phyloP scores from a whole-genome alignment of 2,329 filamentous ascomycete genomes.

The Piedraia hortae region DNA sequence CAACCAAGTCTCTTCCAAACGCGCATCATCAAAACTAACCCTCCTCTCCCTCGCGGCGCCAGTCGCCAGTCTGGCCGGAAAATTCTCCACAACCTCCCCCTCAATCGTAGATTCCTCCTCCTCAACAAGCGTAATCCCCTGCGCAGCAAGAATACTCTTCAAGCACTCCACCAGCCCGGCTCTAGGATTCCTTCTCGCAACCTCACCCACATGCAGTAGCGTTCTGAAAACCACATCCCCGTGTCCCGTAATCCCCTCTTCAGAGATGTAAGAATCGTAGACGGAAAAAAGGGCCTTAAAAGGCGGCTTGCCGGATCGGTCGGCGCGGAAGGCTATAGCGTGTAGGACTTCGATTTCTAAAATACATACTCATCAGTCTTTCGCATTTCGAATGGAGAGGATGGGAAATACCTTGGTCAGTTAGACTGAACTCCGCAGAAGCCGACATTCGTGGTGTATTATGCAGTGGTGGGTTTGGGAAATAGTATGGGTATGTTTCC shows the following conservation, averaged over 20 bases:
- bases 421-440: slow-evolving; percentile 16
- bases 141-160: slow-evolving; percentile 8
- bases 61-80: background rate
- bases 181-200: slow-evolving; percentile 7
- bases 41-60: slow-evolving; percentile 13
- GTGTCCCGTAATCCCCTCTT: slow-evolving; percentile 40
- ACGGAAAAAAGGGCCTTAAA: slow-evolving; percentile 57
- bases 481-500: slow-evolving; percentile 6
- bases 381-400: background rate
- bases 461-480: no score
- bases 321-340: slow-evolving; percentile 44
- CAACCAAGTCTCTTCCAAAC: slow-evolving; percentile 23
- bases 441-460: no score
- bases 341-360: slow-evolving; percentile 55
- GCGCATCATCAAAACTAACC: slow-evolving; percentile 29
- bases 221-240: slow-evolving; percentile 53
- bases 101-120: slow-evolving; percentile 10
- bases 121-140: slow-evolving; percentile 6
- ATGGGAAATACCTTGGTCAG: slow-evolving; percentile 14
- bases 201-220: slow-evolving; percentile 47
- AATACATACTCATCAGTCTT: background rate
- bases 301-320: slow-evolving; percentile 36
- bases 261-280: slow-evolving; percentile 48
- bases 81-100: slow-evolving; percentile 17
- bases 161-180: slow-evolving; percentile 6